Conservation (phyloP, 2,329 filamentous ascomycete species). For the Colletotrichum tofieldiae region DNA sequence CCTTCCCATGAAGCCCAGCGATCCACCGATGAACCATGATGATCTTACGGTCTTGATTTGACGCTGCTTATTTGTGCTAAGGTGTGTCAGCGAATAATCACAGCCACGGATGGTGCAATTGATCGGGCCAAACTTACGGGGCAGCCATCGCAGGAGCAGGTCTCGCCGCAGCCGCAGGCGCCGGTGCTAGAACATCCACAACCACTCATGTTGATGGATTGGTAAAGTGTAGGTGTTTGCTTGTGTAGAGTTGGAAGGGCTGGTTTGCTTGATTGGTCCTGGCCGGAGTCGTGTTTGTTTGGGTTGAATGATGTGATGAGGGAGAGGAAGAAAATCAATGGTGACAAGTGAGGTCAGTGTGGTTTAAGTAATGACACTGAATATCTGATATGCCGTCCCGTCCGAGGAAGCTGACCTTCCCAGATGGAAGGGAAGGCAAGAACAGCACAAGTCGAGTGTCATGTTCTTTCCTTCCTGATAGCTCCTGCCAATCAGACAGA, state of each 20-base stretch:
- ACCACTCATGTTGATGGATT: slow-evolving; percentile 57
- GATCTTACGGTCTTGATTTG: not conserved
- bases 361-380: slow-evolving; percentile 30
- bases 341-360: not conserved
- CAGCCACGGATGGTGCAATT: slow-evolving; percentile 6
- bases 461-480: not conserved
- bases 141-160: slow-evolving; percentile 61
- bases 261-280: not conserved
- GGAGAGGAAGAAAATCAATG: not conserved
- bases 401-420: not conserved
- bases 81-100: slow-evolving; percentile 1
- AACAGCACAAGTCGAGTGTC: slow-evolving; percentile 2
- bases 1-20: not conserved
- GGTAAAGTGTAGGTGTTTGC: slow-evolving; percentile 4
- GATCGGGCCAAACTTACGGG: slow-evolving; percentile 55
- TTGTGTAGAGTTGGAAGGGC: not conserved
- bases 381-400: slow-evolving; percentile 31
- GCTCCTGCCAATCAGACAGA: slow-evolving; percentile 17
- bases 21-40: not conserved
- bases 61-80: slow-evolving; percentile 38
- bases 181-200: slow-evolving; percentile 64
- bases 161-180: slow-evolving; percentile 58
- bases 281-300: slow-evolving; percentile 1
- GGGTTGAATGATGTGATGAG: slow-evolving; percentile 22
- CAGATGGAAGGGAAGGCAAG: slow-evolving; percentile 11